Percentiles rank a stretch among this genome's conserved stretches.
phyloP scores from a whole-genome alignment of 129 eudicot genomes.

The Ambrosia trifida region DNA sequence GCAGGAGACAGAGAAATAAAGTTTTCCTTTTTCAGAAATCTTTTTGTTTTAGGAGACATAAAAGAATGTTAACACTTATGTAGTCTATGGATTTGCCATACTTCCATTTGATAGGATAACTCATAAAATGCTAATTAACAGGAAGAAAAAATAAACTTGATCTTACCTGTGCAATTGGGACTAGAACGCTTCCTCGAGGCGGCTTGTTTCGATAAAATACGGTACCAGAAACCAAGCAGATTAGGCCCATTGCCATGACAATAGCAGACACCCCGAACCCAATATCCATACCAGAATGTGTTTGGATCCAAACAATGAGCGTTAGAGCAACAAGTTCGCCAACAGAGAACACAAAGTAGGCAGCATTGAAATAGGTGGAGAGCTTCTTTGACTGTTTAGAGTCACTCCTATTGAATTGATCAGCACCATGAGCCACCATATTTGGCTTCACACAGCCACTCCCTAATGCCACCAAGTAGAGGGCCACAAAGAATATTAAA shows the following conservation, averaged over 20 bases:
- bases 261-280: constrained; percentile 96
- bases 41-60: too few species aligned
- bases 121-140: neutral
- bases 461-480: constrained; percentile 84
- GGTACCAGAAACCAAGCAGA: constrained; percentile 74
- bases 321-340: constrained; percentile 94
- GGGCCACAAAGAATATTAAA: constrained; percentile 71
- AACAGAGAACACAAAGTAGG: constrained; percentile 87
- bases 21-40: neutral
- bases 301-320: constrained; percentile 82
- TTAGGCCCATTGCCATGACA: constrained; percentile 82
- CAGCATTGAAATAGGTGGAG: constrained; percentile 91
- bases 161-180: constrained; percentile 81
- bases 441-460: constrained; percentile 93
- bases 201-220: constrained; percentile 71
- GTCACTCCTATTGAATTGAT: constrained; percentile 64
- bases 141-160: neutral
- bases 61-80: neutral
- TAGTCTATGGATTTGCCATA: neutral
- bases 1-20: neutral
- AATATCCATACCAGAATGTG: constrained; percentile 95
- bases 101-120: neutral
- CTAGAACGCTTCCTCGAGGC: constrained; percentile 75
- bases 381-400: constrained; percentile 76
- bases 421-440: constrained; percentile 92